Conservation (phyloP, 108 stramenopile genomes). For the Cyclotella cryptica region DNA sequence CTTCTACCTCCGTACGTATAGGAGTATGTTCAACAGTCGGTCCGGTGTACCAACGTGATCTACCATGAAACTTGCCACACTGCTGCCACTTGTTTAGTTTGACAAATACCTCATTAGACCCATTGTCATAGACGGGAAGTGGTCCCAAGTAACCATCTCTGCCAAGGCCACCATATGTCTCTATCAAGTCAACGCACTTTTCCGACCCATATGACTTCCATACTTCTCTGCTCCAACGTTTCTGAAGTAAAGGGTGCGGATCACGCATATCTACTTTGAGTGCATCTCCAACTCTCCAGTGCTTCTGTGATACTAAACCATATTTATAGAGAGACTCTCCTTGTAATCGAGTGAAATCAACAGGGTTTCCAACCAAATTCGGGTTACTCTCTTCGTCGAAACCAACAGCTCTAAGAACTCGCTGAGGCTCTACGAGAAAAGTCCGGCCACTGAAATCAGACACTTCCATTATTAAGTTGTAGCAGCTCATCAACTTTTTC, state of each 20-base stretch:
- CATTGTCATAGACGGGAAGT: constrained; percentile 32
- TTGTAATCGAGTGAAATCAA: constrained; percentile 43
- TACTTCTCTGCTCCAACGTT: constrained; percentile 32
- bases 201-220: constrained; percentile 52
- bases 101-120: constrained; percentile 32
- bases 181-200: constrained; percentile 46
- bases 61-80: constrained; percentile 55
- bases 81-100: constrained; percentile 56
- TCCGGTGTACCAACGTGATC: constrained; percentile 53
- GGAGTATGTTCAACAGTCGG: constrained; percentile 34
- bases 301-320: constrained; percentile 22
- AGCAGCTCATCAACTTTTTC: constrained; percentile 26
- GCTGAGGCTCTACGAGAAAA: constrained; percentile 60
- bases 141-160: constrained; percentile 62
- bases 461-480: constrained; percentile 48
- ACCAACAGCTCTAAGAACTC: constrained; percentile 45
- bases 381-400: constrained; percentile 9
- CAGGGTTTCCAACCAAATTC: constrained; percentile 25
- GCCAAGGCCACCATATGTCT: constrained; percentile 24
- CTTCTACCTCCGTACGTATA: constrained; percentile 36
- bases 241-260: constrained; percentile 52
- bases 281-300: constrained; percentile 54
- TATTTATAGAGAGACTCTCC: constrained; percentile 53
- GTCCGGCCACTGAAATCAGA: constrained; percentile 16
- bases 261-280: constrained; percentile 60